A percentile compares a stretch with the other conserved stretches of the same genome.
Conservation (phyloP, 495 filamentous ascomycete species). For the Poronia punctata region DNA sequence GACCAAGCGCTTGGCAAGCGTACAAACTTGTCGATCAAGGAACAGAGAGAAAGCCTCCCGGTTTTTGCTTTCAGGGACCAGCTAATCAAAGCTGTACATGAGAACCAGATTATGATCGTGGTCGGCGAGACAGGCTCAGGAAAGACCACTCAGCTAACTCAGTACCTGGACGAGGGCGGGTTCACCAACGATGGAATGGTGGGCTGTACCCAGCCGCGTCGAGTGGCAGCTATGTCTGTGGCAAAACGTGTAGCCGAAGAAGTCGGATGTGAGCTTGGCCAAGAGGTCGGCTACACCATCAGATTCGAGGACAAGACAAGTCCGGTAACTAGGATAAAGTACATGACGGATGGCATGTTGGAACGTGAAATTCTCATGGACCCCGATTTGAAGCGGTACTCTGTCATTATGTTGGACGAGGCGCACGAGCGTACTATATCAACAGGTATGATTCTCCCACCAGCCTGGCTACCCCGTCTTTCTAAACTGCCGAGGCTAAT, state of each 20-base stretch:
- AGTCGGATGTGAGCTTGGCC: slow-evolving; percentile 82
- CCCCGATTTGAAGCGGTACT: slow-evolving; percentile 78
- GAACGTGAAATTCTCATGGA: slow-evolving; percentile 91
- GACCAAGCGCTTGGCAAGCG: slow-evolving; percentile 78
- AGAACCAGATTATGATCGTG: slow-evolving; percentile 90
- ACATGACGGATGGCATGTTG: slow-evolving; percentile 99
- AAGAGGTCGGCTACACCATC: slow-evolving; percentile 96
- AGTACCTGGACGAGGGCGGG: slow-evolving; percentile 89
- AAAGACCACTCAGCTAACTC: slow-evolving; percentile 94
- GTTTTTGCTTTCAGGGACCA: slow-evolving; percentile 87
- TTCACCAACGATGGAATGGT: slow-evolving; percentile 88
- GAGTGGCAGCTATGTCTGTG: slow-evolving; percentile 95
- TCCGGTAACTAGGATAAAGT: slow-evolving; percentile 90
- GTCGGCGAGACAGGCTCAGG: slow-evolving; percentile 97
- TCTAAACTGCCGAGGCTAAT: neutral
- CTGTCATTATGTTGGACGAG: slow-evolving; percentile 96
- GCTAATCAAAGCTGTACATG: slow-evolving; percentile 76
- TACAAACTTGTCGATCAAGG: slow-evolving; percentile 87
- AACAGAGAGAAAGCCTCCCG: slow-evolving; percentile 85
- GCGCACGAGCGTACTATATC: slow-evolving; percentile 96
- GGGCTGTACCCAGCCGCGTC: slow-evolving; percentile 93
- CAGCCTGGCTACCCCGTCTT: neutral
- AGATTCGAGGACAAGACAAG: slow-evolving; percentile 94
- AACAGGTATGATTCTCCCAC: slow-evolving; percentile 36
- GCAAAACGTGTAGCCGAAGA: slow-evolving; percentile 96